Evolutionary conservation across 1,284 basidiomycete genomes (phyloP).

Genomic region (Apiotrichum mycotoxinovorans): DNA sequence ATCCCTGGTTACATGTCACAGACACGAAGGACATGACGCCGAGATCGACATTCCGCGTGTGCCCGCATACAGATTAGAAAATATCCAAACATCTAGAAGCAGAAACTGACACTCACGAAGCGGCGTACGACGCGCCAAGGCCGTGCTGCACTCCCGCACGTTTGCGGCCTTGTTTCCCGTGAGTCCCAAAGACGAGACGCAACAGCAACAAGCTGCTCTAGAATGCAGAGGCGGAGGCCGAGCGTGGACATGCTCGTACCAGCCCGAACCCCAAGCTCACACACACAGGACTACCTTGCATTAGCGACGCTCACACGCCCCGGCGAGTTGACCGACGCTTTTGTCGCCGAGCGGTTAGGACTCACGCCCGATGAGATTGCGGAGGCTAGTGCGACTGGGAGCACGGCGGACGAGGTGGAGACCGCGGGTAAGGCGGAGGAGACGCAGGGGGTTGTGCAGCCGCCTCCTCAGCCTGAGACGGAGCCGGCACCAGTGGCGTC

Average conservation of each 20-base stretch:
- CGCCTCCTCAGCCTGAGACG: not conserved
- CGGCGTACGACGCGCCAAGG: slow-evolving; percentile 26
- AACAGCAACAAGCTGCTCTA: too few relatives aligned
- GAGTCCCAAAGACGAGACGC: slow-evolving; percentile 10
- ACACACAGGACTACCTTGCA: slow-evolving; percentile 38
- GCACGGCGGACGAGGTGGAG: not conserved
- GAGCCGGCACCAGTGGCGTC: not conserved
- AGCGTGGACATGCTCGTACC: not conserved
- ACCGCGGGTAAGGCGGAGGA: not conserved
- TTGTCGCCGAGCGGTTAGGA: slow-evolving; percentile 29
- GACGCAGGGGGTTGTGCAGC: not conserved
- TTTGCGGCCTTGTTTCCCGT: slow-evolving; percentile 40
- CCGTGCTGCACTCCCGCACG: slow-evolving; percentile 41
- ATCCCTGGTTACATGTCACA: too few relatives aligned
- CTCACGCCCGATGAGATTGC: not conserved
- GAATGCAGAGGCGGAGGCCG: too few relatives aligned
- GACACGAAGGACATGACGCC: too few relatives aligned
- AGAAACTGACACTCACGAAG: not conserved
- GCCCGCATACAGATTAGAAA: too few relatives aligned
- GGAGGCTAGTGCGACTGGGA: not conserved
- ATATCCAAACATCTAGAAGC: too few relatives aligned
- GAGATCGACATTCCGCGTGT: too few relatives aligned
- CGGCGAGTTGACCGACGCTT: slow-evolving; percentile 32
- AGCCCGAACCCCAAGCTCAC: not conserved
- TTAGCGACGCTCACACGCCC: slow-evolving; percentile 33